Conservation (phyloP, 805 yeast species). For the Candida succiphila region DNA sequence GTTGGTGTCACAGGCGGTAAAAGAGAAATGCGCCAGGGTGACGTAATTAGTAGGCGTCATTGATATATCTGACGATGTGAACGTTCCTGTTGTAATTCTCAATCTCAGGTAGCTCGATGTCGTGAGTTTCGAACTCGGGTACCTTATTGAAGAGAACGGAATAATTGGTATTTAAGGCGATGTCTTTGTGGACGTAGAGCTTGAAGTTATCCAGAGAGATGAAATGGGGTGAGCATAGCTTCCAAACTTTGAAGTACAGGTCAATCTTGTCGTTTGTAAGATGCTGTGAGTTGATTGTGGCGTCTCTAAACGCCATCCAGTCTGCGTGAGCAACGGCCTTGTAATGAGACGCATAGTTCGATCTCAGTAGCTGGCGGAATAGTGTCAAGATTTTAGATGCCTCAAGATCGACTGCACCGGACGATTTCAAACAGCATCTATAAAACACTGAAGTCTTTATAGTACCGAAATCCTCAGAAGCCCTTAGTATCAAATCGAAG, state of each 20-base stretch:
- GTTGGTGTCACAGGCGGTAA: no score
- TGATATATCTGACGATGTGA: no score
- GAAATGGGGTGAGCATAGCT: constrained; percentile 37
- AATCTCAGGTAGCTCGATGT: constrained; percentile 28
- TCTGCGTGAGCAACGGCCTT: constrained; percentile 66
- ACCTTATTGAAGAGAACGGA: constrained; percentile 23
- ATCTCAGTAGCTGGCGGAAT: constrained; percentile 17
- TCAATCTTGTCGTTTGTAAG: constrained; percentile 32
- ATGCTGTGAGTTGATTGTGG: constrained; percentile 42
- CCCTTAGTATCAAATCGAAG: constrained; percentile 52
- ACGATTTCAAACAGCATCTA: constrained; percentile 63
- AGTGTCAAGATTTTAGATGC: constrained; percentile 38
- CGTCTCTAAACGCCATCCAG: constrained; percentile 77
- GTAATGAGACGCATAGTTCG: constrained; percentile 41
- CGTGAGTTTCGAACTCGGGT: constrained; percentile 22
- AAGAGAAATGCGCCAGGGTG: not conserved
- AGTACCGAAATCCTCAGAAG: constrained; percentile 49
- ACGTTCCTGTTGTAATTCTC: not conserved
- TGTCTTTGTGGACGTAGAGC: constrained; percentile 31
- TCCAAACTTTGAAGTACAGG: constrained; percentile 44
- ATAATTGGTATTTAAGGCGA: constrained; percentile 27
- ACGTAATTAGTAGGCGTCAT: not conserved
- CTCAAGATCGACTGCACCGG: constrained; percentile 46
- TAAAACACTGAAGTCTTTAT: constrained; percentile 59
- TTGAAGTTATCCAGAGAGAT: constrained; percentile 31